A percentile compares a stretch with the other conserved stretches of the same genome.
Conservation (phyloP, 23 red algal species). For the Agarophyton chilense region DNA sequence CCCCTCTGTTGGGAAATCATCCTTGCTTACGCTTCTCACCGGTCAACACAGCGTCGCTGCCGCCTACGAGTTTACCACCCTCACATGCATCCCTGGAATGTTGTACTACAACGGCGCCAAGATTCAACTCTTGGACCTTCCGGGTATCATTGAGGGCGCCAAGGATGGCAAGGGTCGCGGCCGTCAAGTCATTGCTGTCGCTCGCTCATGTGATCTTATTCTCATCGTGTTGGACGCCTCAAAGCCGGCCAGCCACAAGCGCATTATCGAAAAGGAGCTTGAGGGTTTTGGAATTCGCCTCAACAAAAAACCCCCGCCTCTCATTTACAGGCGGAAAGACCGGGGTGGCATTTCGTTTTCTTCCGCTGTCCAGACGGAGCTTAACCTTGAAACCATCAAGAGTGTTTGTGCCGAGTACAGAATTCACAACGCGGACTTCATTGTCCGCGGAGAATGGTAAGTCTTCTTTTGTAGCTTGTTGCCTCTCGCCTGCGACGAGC, state of each 20-base stretch:
- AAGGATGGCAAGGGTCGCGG: constrained; percentile 96
- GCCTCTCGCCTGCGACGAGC: no score
- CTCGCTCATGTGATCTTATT: constrained; percentile 92
- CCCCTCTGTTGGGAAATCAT: constrained; percentile 97
- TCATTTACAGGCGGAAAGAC: constrained; percentile 83
- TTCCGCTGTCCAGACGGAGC: constrained; percentile 66
- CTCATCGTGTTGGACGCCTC: constrained; percentile 91
- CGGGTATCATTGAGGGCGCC: constrained; percentile 99
- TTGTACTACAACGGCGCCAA: constrained; percentile 88
- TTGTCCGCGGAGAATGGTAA: constrained; percentile 72
- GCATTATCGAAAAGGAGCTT: constrained; percentile 92
- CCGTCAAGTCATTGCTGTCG: constrained; percentile 97
- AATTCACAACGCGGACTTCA: constrained; percentile 92
- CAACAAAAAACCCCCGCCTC: constrained; percentile 87
- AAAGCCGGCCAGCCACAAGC: constrained; percentile 89
- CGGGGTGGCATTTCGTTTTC: constrained; percentile 95
- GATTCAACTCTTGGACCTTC: constrained; percentile 96
- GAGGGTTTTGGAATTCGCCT: constrained; percentile 97
- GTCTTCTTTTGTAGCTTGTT: constrained; percentile 5
- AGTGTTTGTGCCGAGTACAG: constrained; percentile 90
- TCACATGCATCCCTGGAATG: constrained; percentile 96
- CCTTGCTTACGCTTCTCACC: constrained; percentile 86
- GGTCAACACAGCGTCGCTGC: constrained; percentile 74
- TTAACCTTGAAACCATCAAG: constrained; percentile 76
- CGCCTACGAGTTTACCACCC: constrained; percentile 98